Evolutionary conservation across 306 rosid species (phyloP).

Genomic region (Dryas drummondii): DNA sequence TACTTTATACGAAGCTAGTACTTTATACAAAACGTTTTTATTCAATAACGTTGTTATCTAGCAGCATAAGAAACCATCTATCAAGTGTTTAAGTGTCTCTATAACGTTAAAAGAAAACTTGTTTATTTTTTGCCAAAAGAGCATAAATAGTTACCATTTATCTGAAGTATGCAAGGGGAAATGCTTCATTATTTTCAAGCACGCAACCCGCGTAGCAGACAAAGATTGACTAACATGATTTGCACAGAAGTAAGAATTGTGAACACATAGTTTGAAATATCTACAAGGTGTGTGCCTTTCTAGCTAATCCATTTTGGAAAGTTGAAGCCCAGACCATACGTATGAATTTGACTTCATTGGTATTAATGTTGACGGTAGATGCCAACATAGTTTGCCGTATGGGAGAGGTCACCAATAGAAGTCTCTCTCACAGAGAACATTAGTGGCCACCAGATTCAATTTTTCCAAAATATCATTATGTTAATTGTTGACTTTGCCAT

Average conservation of each 20-base stretch:
- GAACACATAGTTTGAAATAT: neutral
- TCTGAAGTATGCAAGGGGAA: neutral
- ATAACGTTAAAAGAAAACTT: too few relatives aligned
- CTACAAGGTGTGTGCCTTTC: neutral
- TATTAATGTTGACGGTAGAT: neutral
- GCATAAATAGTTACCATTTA: too few relatives aligned
- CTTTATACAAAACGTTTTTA: too few relatives aligned
- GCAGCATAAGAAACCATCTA: too few relatives aligned
- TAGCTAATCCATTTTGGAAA: neutral
- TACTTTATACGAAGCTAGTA: too few relatives aligned
- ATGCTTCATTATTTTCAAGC: neutral
- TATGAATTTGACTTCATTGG: neutral
- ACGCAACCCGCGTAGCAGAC: neutral
- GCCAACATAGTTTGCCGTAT: neutral
- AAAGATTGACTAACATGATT: neutral
- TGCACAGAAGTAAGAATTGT: neutral
- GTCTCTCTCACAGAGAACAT: neutral
- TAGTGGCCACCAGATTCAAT: too few relatives aligned
- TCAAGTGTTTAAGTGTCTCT: too few relatives aligned
- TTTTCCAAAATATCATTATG: neutral
- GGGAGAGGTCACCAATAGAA: neutral
- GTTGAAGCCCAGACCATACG: too few relatives aligned
- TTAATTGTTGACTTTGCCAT: neutral
- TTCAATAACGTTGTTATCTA: too few relatives aligned
- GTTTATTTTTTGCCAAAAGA: too few relatives aligned